Percentiles rank a stretch among this genome's conserved stretches.
phyloP scores from a whole-genome alignment of 2,329 filamentous ascomycete genomes.

The Colletotrichum noveboracense region DNA sequence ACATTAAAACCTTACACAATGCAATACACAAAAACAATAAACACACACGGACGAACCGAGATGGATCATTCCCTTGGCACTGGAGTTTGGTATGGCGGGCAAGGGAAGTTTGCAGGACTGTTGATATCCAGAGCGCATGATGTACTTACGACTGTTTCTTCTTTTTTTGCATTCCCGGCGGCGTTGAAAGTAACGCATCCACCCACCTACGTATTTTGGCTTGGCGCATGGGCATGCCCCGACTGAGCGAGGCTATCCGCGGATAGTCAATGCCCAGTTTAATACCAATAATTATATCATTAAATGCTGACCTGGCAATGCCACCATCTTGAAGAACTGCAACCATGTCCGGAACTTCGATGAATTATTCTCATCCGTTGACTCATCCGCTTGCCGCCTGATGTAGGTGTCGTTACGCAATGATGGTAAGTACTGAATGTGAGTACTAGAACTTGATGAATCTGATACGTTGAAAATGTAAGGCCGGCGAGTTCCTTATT shows the following conservation, averaged over 20 bases:
- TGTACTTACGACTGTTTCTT: not conserved
- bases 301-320: not conserved
- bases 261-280: not conserved
- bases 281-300: not conserved
- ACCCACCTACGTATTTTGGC: not conserved
- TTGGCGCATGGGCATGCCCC: not conserved
- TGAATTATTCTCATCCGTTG: not conserved
- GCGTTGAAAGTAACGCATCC: not conserved
- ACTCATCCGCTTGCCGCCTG: not conserved
- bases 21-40: not conserved
- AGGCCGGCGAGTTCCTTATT: not conserved
- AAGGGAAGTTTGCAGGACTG: not conserved
- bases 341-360: not conserved
- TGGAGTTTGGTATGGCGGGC: not conserved
- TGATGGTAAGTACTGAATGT: not conserved
- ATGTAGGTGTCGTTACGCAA: not conserved
- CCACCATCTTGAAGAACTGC: not conserved
- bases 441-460: no score
- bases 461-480: no score
- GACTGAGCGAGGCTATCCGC: not conserved
- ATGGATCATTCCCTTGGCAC: not conserved
- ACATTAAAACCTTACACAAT: not conserved
- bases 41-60: not conserved
- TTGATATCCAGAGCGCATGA: not conserved
- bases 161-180: not conserved